Percentiles rank a stretch among this genome's conserved stretches.
phyloP scores from a whole-genome alignment of 305 asterid genomes.

The Fraxinus latifolia region DNA sequence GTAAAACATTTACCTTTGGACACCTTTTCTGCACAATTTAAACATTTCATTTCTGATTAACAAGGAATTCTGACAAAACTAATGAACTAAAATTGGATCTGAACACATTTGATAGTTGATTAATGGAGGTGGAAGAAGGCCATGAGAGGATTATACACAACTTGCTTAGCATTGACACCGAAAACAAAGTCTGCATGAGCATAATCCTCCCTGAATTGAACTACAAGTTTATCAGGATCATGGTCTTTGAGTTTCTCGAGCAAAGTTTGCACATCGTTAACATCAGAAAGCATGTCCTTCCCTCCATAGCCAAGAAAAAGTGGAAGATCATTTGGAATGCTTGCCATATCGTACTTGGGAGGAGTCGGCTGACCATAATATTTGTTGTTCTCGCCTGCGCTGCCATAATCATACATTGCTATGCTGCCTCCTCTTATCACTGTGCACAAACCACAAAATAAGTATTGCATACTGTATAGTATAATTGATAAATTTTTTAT shows the following conservation, averaged over 20 bases:
- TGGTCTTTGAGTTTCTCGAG: conserved; percentile 37
- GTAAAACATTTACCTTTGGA: not conserved
- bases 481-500: too few species aligned
- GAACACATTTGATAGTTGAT: not conserved
- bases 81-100: not conserved
- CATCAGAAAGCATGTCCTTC: conserved; percentile 57
- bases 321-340: conserved; percentile 55
- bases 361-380: conserved; percentile 63
- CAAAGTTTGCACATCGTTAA: conserved; percentile 50
- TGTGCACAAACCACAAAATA: conserved; percentile 5
- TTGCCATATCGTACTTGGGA: conserved; percentile 50
- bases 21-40: not conserved
- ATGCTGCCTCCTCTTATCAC: conserved; percentile 67
- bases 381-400: conserved; percentile 39
- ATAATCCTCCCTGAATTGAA: conserved; percentile 44
- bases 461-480: not conserved
- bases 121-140: conserved; percentile 23
- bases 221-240: conserved; percentile 49
- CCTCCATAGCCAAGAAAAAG: conserved; percentile 66
- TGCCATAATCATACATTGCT: conserved; percentile 62
- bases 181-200: conserved; percentile 64
- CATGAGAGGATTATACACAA: conserved; percentile 44
- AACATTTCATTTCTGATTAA: not conserved
- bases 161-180: conserved; percentile 51
- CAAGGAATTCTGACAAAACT: not conserved